Conservation (phyloP, 2,329 filamentous ascomycete species). For the Pseudogymnoascus pannorum region DNA sequence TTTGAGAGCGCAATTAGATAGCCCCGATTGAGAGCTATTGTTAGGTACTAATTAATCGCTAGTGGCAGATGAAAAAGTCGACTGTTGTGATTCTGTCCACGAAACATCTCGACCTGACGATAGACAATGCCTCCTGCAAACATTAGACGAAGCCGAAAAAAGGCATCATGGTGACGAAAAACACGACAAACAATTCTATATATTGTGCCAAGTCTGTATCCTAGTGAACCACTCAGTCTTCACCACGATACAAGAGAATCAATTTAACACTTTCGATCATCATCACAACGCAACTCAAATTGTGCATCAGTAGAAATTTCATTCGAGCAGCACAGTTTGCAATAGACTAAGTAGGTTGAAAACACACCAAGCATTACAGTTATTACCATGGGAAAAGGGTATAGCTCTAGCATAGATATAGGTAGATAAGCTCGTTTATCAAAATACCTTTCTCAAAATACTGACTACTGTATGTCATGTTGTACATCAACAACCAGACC, state of each 20-base stretch:
- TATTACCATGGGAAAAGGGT: no score
- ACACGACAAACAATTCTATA: constrained; percentile 9
- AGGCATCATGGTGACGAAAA: neutral
- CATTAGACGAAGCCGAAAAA: constrained; percentile 1
- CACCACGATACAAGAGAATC: neutral
- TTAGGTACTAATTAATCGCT: neutral
- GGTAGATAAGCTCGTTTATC: no score
- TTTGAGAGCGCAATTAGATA: neutral
- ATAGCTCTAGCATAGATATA: no score
- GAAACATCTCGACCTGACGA: neutral
- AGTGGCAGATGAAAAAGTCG: neutral
- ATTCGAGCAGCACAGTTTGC: neutral
- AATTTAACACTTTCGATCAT: neutral
- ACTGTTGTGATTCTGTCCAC: neutral
- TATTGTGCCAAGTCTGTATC: neutral
- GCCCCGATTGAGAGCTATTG: neutral
- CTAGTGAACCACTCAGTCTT: neutral
- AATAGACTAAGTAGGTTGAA: neutral
- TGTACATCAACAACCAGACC: no score
- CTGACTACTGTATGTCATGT: no score
- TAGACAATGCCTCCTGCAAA: neutral
- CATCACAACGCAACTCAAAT: neutral
- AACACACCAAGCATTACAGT: neutral
- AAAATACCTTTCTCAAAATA: no score
- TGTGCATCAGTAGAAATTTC: neutral